phyloP scores from a whole-genome alignment of 2,329 filamentous ascomycete species.

The Bipolaris oryzae region DNA sequence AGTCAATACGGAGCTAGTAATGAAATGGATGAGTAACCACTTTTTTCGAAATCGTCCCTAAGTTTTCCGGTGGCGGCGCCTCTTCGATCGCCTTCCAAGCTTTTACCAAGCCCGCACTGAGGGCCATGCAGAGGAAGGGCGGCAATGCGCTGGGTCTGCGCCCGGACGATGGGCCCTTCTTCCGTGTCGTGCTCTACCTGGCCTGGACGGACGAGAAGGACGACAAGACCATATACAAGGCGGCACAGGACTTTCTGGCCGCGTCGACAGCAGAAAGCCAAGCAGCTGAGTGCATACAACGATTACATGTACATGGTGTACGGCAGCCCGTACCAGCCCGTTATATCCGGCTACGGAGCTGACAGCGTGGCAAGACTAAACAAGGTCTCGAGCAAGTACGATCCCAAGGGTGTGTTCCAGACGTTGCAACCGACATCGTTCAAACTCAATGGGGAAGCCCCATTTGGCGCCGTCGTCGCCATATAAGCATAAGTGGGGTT shows the following conservation, averaged over 20 bases:
- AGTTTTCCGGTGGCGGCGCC: background rate
- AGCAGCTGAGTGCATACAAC: constrained; percentile 7
- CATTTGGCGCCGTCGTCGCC: background rate
- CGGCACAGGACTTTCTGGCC: constrained; percentile 19
- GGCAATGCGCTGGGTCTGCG: constrained; percentile 36
- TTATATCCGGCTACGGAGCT: constrained; percentile 50
- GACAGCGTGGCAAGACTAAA: constrained; percentile 35
- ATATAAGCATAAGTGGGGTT: no score
- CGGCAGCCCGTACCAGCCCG: constrained; percentile 50
- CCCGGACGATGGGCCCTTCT: constrained; percentile 19
- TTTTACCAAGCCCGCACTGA: constrained; percentile 26
- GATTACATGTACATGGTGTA: constrained; percentile 55
- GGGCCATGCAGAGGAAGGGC: constrained; percentile 27
- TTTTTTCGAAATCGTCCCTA: constrained; percentile 22
- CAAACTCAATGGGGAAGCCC: constrained; percentile 9
- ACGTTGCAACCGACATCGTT: constrained; percentile 16
- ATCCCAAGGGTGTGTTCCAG: constrained; percentile 19
- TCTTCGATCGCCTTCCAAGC: constrained; percentile 22
- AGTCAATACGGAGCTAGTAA: constrained; percentile 25
- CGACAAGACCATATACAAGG: constrained; percentile 25
- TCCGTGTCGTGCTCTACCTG: constrained; percentile 23
- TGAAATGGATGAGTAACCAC: constrained; percentile 22
- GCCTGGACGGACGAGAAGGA: constrained; percentile 29
- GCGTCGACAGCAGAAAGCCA: constrained; percentile 3
- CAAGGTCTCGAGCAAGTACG: constrained; percentile 13